Percentiles rank a stretch among this genome's conserved stretches.
These are phyloP conservation scores for Mortierella antarctica DNA, from an alignment of 192 early-diverging fungal genomes.

Conservation along the genomic window DNA sequence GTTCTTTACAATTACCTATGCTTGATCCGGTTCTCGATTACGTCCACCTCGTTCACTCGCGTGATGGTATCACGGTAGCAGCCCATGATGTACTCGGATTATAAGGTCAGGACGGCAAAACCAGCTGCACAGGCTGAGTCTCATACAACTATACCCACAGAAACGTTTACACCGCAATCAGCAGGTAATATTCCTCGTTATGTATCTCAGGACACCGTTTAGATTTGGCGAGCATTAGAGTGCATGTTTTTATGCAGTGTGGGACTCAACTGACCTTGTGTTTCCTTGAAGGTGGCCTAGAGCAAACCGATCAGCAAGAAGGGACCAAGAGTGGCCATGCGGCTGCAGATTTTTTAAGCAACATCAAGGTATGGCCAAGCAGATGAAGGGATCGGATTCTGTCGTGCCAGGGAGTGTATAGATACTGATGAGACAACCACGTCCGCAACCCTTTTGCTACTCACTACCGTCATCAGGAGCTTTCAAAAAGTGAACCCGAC, in stretches of 20 bases:
- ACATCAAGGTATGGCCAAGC: slow-evolving; percentile 14
- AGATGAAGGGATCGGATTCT: too few relatives aligned
- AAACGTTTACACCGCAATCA: too few relatives aligned
- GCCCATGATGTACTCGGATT: slow-evolving; percentile 55
- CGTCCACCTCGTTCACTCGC: neutral
- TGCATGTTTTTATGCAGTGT: too few relatives aligned
- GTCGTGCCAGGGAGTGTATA: too few relatives aligned
- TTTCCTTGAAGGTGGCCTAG: neutral
- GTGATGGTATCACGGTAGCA: neutral
- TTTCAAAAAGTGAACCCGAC: slow-evolving; percentile 38
- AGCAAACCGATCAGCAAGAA: neutral
- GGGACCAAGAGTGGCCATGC: slow-evolving; percentile 4
- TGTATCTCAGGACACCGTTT: too few relatives aligned
- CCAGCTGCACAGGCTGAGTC: neutral
- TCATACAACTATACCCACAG: slow-evolving; percentile 15
- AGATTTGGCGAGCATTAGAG: too few relatives aligned
- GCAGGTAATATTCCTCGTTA: too few relatives aligned
- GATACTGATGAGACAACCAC: too few relatives aligned
- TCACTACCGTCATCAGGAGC: slow-evolving; percentile 5
- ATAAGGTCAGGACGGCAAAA: slow-evolving; percentile 14
- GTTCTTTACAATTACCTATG: too few relatives aligned
- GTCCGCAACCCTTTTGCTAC: too few relatives aligned
- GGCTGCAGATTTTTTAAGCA: slow-evolving; percentile 17
- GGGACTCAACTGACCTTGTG: too few relatives aligned
- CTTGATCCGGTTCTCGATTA: neutral